These are phyloP conservation scores for Trichosphaerium sp. DNA, from an alignment of 78 protist genomes.

Conservation along the genomic window DNA sequence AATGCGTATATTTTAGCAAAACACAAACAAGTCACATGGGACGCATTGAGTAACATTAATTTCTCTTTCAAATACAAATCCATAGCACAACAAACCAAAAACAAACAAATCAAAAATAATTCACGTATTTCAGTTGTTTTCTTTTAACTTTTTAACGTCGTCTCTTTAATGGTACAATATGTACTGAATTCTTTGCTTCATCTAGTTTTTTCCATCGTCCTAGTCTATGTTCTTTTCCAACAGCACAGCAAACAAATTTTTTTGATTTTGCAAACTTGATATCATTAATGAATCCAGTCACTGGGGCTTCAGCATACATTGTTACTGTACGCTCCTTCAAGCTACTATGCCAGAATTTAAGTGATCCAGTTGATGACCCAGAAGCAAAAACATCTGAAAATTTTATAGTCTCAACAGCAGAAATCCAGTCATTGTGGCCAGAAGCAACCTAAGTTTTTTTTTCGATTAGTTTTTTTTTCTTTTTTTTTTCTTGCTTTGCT, in stretches of 20 bases:
- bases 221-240: not conserved
- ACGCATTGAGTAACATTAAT: too few species aligned
- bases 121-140: too few species aligned
- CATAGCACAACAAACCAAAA: too few species aligned
- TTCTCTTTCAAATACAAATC: too few species aligned
- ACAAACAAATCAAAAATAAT: too few species aligned
- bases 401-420: not conserved
- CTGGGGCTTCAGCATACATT: not conserved
- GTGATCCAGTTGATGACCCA: not conserved
- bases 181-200: too few species aligned
- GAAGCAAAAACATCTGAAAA: not conserved
- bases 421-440: not conserved
- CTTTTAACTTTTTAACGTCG: too few species aligned
- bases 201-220: too few species aligned
- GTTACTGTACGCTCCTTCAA: not conserved
- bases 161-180: too few species aligned
- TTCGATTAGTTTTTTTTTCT: too few species aligned
- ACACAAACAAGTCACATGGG: too few species aligned
- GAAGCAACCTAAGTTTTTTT: not conserved
- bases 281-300: not conserved
- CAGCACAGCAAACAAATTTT: not conserved
- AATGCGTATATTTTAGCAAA: too few species aligned
- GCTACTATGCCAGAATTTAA: not conserved
- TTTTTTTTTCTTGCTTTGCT: not conserved
- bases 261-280: not conserved